Conservation (phyloP, 768 basidiomycete species). For the Amanita thiersii region DNA sequence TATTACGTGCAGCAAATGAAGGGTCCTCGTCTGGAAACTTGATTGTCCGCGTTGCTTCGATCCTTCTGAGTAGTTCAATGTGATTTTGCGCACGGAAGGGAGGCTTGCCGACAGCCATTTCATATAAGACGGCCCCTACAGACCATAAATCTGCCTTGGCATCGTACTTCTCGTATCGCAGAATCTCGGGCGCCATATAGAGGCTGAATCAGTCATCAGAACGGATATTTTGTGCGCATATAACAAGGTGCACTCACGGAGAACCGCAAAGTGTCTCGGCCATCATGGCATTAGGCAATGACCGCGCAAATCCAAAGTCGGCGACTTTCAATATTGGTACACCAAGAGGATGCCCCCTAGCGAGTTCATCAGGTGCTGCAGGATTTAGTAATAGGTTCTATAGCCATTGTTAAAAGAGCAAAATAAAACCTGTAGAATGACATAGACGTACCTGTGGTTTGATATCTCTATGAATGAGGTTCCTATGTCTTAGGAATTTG, state of each 20-base stretch:
- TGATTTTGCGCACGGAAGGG: constrained; percentile 96
- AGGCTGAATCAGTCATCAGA: constrained; percentile 37
- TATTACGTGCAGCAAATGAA: constrained; percentile 30
- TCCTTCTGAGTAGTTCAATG: constrained; percentile 89
- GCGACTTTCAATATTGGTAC: constrained; percentile 95
- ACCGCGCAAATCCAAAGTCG: constrained; percentile 96
- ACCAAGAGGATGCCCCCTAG: constrained; percentile 81
- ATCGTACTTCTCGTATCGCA: constrained; percentile 95
- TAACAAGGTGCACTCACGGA: constrained; percentile 52
- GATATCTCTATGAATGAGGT: constrained; percentile 94
- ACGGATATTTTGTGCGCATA: neutral
- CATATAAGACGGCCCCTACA: constrained; percentile 93
- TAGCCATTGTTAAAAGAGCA: neutral
- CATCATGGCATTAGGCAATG: constrained; percentile 85
- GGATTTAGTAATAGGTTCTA: constrained; percentile 90
- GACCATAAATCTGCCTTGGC: constrained; percentile 98
- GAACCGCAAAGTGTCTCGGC: constrained; percentile 98
- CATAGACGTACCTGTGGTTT: constrained; percentile 70
- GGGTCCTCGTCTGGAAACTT: constrained; percentile 92
- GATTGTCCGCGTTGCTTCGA: constrained; percentile 85
- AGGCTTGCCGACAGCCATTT: constrained; percentile 89
- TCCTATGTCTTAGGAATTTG: constrained; percentile 81
- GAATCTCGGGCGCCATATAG: constrained; percentile 99
- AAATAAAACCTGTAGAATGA: neutral
- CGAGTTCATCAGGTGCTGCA: constrained; percentile 70